These are phyloP conservation scores for Penicillium sp. DNA, from an alignment of 2,329 filamentous ascomycete species.

Conservation along the genomic window DNA sequence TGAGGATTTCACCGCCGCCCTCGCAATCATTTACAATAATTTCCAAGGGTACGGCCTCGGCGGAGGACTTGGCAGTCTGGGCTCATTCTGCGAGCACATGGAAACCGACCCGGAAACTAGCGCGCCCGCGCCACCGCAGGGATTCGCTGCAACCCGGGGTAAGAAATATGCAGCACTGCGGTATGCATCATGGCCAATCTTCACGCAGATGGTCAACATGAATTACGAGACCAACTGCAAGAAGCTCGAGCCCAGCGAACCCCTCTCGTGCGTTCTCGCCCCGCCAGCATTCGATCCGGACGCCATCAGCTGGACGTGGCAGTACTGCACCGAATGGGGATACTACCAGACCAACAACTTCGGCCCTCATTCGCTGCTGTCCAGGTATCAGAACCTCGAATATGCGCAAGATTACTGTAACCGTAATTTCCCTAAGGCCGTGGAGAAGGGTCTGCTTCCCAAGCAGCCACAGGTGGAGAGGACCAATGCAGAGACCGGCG, in stretches of 20 bases:
- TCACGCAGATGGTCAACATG: slow-evolving; percentile 38
- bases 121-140: slow-evolving; percentile 37
- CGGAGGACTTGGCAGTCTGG: slow-evolving; percentile 34
- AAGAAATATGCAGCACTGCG: slow-evolving; percentile 41
- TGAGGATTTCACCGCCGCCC: slow-evolving; percentile 46
- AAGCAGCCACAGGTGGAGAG: slow-evolving; percentile 36
- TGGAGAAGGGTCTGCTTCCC: slow-evolving; percentile 41
- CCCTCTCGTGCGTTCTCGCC: slow-evolving; percentile 40
- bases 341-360: slow-evolving; percentile 50
- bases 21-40: slow-evolving; percentile 39
- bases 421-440: slow-evolving; percentile 47
- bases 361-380: slow-evolving; percentile 47
- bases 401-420: slow-evolving; percentile 48
- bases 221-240: slow-evolving; percentile 43
- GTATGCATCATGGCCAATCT: slow-evolving; percentile 43
- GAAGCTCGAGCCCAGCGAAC: slow-evolving; percentile 21
- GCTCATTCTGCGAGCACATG: slow-evolving; percentile 47
- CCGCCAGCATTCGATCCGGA: slow-evolving; percentile 34
- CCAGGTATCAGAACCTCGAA: slow-evolving; percentile 45
- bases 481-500: slow-evolving; percentile 47
- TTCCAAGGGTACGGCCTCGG: slow-evolving; percentile 48
- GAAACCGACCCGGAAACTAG: slow-evolving; percentile 42
- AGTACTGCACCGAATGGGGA: slow-evolving; percentile 54
- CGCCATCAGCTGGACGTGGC: slow-evolving; percentile 49
- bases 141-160: slow-evolving; percentile 43